A percentile compares a stretch with the other conserved stretches of the same genome.
Conservation (phyloP, 1,284 basidiomycete species). For the Ceratobasidium sp. region DNA sequence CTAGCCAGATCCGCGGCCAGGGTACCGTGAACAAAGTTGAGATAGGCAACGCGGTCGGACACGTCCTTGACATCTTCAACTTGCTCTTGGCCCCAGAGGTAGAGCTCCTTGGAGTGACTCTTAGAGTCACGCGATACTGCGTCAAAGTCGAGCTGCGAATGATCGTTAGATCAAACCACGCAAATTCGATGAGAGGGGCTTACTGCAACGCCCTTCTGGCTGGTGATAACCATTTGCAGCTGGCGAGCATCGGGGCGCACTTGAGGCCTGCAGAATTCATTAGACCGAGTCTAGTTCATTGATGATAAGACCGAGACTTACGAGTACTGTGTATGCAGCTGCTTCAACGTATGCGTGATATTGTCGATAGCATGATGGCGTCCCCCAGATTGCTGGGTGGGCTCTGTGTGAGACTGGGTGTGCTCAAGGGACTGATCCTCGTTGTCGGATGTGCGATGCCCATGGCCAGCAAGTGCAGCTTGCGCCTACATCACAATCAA, state of each 20-base stretch:
- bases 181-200: background rate
- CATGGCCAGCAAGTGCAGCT: constrained; percentile 22
- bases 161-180: constrained; percentile 3
- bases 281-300: constrained; percentile 6
- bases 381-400: constrained; percentile 42
- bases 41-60: constrained; percentile 78
- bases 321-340: constrained; percentile 80
- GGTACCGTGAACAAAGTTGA: constrained; percentile 80
- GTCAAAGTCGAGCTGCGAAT: constrained; percentile 69
- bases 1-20: constrained; percentile 70
- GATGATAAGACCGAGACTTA: constrained; percentile 57
- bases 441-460: background rate
- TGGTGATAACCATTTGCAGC: constrained; percentile 70
- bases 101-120: constrained; percentile 82
- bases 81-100: constrained; percentile 81
- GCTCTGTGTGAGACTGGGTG: constrained; percentile 15
- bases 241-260: constrained; percentile 47
- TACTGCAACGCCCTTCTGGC: constrained; percentile 74
- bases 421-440: constrained; percentile 13
- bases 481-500: constrained; percentile 31
- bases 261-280: constrained; percentile 37
- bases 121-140: constrained; percentile 73
- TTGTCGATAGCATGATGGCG: constrained; percentile 49
- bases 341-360: constrained; percentile 72
- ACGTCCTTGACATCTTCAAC: constrained; percentile 78